Evolutionary conservation across 2,329 filamentous ascomycete genomes (phyloP).

Genomic region (Calonectria honghensis): DNA sequence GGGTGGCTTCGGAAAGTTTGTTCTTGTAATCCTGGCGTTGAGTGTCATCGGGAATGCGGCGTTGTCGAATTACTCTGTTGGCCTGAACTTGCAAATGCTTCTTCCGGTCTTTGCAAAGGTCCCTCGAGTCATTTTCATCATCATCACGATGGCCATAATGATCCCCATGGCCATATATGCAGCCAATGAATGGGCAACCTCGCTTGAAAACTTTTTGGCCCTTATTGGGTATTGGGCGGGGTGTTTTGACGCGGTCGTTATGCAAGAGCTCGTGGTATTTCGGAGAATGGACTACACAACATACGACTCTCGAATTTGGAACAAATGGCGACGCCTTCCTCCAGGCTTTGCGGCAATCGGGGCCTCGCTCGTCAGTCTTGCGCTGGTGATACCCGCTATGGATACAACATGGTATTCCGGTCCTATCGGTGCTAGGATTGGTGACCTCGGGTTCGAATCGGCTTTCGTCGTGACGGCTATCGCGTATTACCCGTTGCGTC

Average conservation of each 20-base stretch:
- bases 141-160: conserved; percentile 64
- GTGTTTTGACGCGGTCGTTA: conserved; percentile 65
- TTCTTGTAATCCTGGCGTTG: conserved; percentile 57
- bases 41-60: conserved; percentile 63
- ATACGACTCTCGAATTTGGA: conserved; percentile 66
- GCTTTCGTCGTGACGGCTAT: conserved; percentile 64
- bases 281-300: conserved; percentile 62
- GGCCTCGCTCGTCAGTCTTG: conserved; percentile 66
- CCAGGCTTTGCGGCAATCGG: conserved; percentile 65
- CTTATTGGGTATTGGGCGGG: conserved; percentile 69
- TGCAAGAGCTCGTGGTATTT: conserved; percentile 67
- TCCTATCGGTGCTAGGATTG: conserved; percentile 64
- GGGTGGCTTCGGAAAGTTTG: conserved; percentile 60
- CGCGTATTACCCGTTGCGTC: conserved; percentile 63
- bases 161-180: conserved; percentile 66
- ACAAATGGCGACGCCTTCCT: conserved; percentile 64
- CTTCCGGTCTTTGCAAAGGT: conserved; percentile 63
- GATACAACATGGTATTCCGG: conserved; percentile 66
- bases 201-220: conserved; percentile 65
- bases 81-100: conserved; percentile 65
- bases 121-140: conserved; percentile 65
- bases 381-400: conserved; percentile 65
- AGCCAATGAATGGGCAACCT: conserved; percentile 63
- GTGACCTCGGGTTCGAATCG: conserved; percentile 68
- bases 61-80: conserved; percentile 63